Evolutionary conservation across 2,329 filamentous ascomycete species (phyloP), one percentile per base, ranked within the genome.

Genomic region (Ophioceras dolichostomum): DNA sequence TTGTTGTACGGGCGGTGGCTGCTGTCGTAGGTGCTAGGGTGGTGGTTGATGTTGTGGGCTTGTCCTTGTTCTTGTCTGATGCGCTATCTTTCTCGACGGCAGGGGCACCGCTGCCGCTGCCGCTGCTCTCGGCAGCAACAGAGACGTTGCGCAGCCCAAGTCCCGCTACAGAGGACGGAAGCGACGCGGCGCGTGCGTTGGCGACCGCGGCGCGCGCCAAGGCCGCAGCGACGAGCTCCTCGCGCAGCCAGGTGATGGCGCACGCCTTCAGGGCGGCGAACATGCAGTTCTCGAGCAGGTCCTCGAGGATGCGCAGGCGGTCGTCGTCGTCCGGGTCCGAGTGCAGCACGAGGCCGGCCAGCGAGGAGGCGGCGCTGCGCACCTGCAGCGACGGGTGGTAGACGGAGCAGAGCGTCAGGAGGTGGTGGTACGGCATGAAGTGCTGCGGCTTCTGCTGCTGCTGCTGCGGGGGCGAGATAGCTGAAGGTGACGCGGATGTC

Each of bases 281-380:
- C 45, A 73, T 67, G 60, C 76, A 79, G 50, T 79, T 76, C 53
- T 79, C 74, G 10, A 81, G 56, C 10, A 79, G 62, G 48, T 81
- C 76, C 37, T 76, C 70, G 8, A 82, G 63, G 43, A 81, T 80
- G 20, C 66, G 62, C 13, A 81, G 57, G 5, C 75, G 65, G 48
- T 71, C 65, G 3, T 68, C 64, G 41, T 76, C 71, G 19, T 73
- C 65, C 1, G 76, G 73, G 43, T 79, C 67, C 2, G 70, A 61
- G 47, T 79, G 76, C 26, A 76, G 60, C 12, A 75, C 56, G 2
- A 55, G 50, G 7, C 72, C 72, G 3, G 73, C 71, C 10, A 76
- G 60, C 3, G 58, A 54, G 2, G 65, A 72, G 4, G 70, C 65
- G 0, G 70, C 68, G 44, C 74, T 75, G 40, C 72, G 64, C 17